These are phyloP conservation scores for Pseudogymnoascus sp. DNA, from an alignment of 2,329 filamentous ascomycete species.

Conservation along the genomic window DNA sequence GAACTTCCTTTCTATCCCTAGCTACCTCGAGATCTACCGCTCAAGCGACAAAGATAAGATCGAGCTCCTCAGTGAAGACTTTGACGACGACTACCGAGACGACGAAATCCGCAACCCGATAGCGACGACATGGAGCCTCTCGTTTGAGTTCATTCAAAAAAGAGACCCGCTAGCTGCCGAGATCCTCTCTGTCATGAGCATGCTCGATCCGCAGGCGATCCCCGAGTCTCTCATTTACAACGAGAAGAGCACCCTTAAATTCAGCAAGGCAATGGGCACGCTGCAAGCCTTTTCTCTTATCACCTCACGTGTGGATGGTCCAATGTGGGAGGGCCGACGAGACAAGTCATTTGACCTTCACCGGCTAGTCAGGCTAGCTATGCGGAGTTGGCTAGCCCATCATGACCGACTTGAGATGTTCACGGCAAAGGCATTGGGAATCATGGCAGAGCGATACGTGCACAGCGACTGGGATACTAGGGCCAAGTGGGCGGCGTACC, in stretches of 20 bases:
- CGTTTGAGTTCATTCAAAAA: conserved; percentile 30
- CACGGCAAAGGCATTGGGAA: not conserved
- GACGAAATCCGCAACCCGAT: conserved; percentile 28
- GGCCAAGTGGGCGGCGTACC: not conserved
- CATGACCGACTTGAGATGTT: not conserved
- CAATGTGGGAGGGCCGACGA: not conserved
- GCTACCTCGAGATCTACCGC: conserved; percentile 13
- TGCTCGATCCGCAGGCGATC: conserved; percentile 28
- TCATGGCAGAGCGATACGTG: not conserved
- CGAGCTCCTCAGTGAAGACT: conserved; percentile 29
- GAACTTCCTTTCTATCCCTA: conserved; percentile 13
- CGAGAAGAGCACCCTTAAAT: conserved; percentile 15
- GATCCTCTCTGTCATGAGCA: conserved; percentile 32
- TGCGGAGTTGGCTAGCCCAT: conserved; percentile 27
- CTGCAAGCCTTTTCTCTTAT: conserved; percentile 31
- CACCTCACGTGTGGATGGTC: conserved; percentile 16
- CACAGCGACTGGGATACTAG: not conserved
- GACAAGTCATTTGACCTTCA: conserved; percentile 27
- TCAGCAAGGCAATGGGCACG: conserved; percentile 26
- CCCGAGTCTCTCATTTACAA: conserved; percentile 29
- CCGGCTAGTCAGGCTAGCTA: conserved; percentile 32
- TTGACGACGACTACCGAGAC: conserved; percentile 29
- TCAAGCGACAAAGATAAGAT: conserved; percentile 18
- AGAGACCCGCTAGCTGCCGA: conserved; percentile 29
- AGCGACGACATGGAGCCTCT: conserved; percentile 33